Evolutionary conservation across 768 basidiomycete genomes (phyloP).

Genomic region (Tremella fuciformis): DNA sequence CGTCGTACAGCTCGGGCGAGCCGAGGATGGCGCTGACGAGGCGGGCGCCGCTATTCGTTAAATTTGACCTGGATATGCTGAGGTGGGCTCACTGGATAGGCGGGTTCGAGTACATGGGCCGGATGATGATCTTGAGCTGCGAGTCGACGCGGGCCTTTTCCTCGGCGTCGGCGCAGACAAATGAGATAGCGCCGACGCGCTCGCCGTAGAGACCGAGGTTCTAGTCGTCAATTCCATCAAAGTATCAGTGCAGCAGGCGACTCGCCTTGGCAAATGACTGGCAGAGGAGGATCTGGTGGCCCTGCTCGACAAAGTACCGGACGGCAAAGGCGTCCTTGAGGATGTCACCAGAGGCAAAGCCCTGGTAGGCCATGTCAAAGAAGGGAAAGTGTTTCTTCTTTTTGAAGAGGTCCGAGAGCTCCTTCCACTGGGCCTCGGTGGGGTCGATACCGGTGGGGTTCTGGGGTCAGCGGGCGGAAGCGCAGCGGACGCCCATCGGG

Average conservation of each 20-base stretch:
- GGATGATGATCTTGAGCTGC: conserved; percentile 90
- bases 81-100: conserved; percentile 56
- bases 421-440: conserved; percentile 84
- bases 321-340: conserved; percentile 89
- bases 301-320: conserved; percentile 84
- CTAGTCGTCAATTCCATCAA: conserved; percentile 32
- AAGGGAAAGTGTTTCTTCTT: conserved; percentile 89
- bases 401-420: conserved; percentile 80
- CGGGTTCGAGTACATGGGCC: conserved; percentile 98
- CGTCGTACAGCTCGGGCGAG: conserved; percentile 35
- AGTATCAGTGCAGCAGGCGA: not conserved
- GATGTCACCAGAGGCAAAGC: conserved; percentile 93
- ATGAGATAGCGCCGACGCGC: conserved; percentile 93
- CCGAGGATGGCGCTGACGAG: conserved; percentile 50
- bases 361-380: conserved; percentile 79
- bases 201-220: conserved; percentile 99
- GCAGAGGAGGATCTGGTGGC: conserved; percentile 83
- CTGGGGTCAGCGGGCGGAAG: conserved; percentile 56
- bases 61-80: not conserved
- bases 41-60: conserved; percentile 47
- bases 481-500: no score
- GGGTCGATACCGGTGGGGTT: conserved; percentile 99
- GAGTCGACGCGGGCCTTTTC: conserved; percentile 80
- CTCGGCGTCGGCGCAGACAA: conserved; percentile 63
- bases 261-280: conserved; percentile 88